Base-by-base conservation (phyloP, 1,284 basidiomycete genomes). In the Rhodotorula sp. region DNA sequence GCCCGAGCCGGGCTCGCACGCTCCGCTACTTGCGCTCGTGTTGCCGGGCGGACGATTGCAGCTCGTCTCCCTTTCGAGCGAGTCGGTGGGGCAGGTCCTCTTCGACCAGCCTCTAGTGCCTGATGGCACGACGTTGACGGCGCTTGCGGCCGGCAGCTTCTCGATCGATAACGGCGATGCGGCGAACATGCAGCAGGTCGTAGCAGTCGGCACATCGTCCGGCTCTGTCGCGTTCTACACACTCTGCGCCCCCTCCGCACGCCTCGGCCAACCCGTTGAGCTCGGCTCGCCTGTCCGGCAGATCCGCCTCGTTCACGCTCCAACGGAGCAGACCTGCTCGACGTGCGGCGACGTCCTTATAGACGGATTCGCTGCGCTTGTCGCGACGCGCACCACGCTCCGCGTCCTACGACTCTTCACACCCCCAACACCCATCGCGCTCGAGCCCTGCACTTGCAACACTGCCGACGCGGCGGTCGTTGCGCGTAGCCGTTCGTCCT, bases 281-380 rank as follows among this genome's bases (percentile, higher is more conserved):
- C 56, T 76, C 54, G 65, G 46, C 25, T 57, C 54, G 5, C 66
- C 67, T 1, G 46, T 74, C 13, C 74, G 69, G 13, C 70, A 69
- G 15, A 34, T 76, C 27, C 64, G 64, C 13, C 64, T 74, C 44
- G 6, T 13, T 84, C 13, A 84, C 85, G 19, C 83, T 87, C 22
- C 81, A 81, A 19, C 82, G 81, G 66, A 85, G 22, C 53, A 53
- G 69, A 84, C 82, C 2, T 92, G 91, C 78, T 84, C 83, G 64
- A 85, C 85, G 64, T 92, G 91, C 78, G 88, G 88, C 46, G 87
- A 90, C 74, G 82, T 85, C 19, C 87, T 88, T 0, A 80, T 85
- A 48, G 89, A 90, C 76, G 87, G 86, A 71, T 84, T 91, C 78
- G 15, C 44, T 36, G 59, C 54, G 44, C 27, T 67, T 22, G 82